Evolutionary conservation across 2,329 filamentous ascomycete genomes (phyloP), one percentile per base, ranked within the genome.

Genomic region (Claviceps sp.): DNA sequence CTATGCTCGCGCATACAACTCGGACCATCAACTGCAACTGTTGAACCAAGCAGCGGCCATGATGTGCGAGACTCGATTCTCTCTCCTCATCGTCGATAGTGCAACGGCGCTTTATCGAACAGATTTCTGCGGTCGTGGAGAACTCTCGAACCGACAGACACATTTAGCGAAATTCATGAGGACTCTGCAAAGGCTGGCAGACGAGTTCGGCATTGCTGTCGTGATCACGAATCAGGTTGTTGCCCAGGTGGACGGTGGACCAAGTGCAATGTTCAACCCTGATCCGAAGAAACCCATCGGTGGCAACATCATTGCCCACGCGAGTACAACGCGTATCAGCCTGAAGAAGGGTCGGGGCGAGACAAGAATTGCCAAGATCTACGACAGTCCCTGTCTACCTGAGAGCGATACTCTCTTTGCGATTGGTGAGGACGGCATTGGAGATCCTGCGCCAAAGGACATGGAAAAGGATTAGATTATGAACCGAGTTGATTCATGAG

Each of bases 11-110:
- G 93, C 93, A 10, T 98, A 98, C 74, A 98, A 98, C 67, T 97
- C 91, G 0, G 93, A 98, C 59, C 93, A 98, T 68, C 93, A 98
- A 68, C 79, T 98, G 49, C 89, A 95, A 66, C 77, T 98, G 7
- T 81, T 98, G 56, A 93, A 93, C 62, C 91, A 97, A 68, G 94
- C 93, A 3, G 86, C 93, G 2, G 83, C 89, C 56, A 98, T 98
- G 93, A 98, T 98, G 94, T 96, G 90, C 53, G 94, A 98, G 72
- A 98, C 93, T 0, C 83, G 93, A 4, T 98, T 98, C 68, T 97
- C 93, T 3, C 78, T 98, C 8, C 81, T 98, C 48, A 83, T 98
- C 48, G 93, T 98, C 52, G 93, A 98, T 70, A 95, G 89, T 52
- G 94, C 94, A 14, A 98, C 93, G 0, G 85, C 91, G 2, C 78